Evolutionary conservation across 2,329 filamentous ascomycete species (phyloP), one percentile per base, ranked within the genome.

Genomic region (Tolypocladium endophyticum): DNA sequence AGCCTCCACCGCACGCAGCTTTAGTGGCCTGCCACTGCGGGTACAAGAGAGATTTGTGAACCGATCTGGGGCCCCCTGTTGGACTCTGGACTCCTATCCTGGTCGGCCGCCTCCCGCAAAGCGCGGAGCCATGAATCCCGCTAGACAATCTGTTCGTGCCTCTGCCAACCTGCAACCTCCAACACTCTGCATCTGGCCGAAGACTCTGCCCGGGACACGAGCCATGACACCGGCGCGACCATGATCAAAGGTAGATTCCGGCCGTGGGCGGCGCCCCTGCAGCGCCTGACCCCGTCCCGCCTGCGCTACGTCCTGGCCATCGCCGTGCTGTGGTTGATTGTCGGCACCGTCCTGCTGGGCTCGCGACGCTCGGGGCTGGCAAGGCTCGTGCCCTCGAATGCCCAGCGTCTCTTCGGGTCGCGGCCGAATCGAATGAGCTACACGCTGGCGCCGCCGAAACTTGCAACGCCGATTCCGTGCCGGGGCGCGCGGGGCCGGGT

Each of bases 401-500:
- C 30, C 4, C 4, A 25, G 4, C 8, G 43, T 3, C 20, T 45
- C 20, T 57, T 57, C 14, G 41, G 28, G 0, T 5, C 41, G 20
- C 28, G n/a, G 1, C 28, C 16, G 9, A 12, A 57, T 50, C 56
- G 39, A 28, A 33, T 57, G 56, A 16, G 25, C 23, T 2, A 23
- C 12, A 11, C 47, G 14, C 23, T 25, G 36, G 35, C 57, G 18
- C 16, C 23, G 47, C 47, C 33, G 6, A 36, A 53, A n/a, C 52
- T 58, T 23, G 23, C 39, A 2, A 33, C 20, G 23, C 47, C 56
- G 7, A 35, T 58, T 2, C 7, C 59, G 18, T 60, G 59, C 38
- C 41, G n/a, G 4, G 59, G 0, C 82, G 82, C 23, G 81, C 81
- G 1, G 80, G 86, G 47, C 1, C 53, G 28, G 1, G 33, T 57